phyloP scores from a whole-genome alignment of 495 filamentous ascomycete species.

The Bombardia bombarda region DNA sequence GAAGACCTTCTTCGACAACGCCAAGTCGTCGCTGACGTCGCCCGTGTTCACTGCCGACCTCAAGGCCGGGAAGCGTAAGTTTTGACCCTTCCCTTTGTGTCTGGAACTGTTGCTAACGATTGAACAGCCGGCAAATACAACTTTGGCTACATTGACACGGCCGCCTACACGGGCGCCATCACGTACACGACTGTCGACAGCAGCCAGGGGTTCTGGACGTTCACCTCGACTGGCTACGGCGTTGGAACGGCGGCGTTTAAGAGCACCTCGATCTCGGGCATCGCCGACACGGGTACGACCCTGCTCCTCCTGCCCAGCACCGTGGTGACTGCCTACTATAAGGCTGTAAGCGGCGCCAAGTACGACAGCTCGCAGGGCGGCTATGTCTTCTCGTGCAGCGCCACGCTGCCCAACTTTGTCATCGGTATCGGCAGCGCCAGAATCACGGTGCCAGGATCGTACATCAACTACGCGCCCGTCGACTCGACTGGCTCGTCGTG shows the following conservation, averaged over 20 bases:
- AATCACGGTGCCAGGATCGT: slow-evolving; percentile 46
- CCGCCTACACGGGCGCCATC: slow-evolving; percentile 56
- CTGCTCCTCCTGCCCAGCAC: slow-evolving; percentile 53
- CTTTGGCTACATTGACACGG: slow-evolving; percentile 63
- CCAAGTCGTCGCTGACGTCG: slow-evolving; percentile 44
- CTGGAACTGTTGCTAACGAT: not conserved
- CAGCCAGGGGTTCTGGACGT: slow-evolving; percentile 62
- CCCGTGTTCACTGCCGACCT: slow-evolving; percentile 64
- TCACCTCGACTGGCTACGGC: slow-evolving; percentile 54
- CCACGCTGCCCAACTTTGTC: slow-evolving; percentile 54
- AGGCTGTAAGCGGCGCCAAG: slow-evolving; percentile 41
- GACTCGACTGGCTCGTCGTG: slow-evolving; percentile 33
- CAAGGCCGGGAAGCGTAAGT: slow-evolving; percentile 44
- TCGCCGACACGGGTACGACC: slow-evolving; percentile 67
- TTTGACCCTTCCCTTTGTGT: not conserved
- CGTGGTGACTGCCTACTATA: slow-evolving; percentile 59
- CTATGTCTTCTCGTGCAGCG: slow-evolving; percentile 59
- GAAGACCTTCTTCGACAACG: slow-evolving; percentile 69
- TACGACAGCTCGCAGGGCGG: slow-evolving; percentile 47
- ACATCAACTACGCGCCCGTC: slow-evolving; percentile 46
- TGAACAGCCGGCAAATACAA: slow-evolving; percentile 55
- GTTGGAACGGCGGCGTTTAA: slow-evolving; percentile 41
- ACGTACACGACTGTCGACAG: slow-evolving; percentile 52
- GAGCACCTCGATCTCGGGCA: slow-evolving; percentile 35
- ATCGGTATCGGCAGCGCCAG: slow-evolving; percentile 41